A percentile compares a stretch with the other conserved stretches of the same genome.
phyloP scores from a whole-genome alignment of 148 eudicot genomes.

The Vaccinium vitisidaea region DNA sequence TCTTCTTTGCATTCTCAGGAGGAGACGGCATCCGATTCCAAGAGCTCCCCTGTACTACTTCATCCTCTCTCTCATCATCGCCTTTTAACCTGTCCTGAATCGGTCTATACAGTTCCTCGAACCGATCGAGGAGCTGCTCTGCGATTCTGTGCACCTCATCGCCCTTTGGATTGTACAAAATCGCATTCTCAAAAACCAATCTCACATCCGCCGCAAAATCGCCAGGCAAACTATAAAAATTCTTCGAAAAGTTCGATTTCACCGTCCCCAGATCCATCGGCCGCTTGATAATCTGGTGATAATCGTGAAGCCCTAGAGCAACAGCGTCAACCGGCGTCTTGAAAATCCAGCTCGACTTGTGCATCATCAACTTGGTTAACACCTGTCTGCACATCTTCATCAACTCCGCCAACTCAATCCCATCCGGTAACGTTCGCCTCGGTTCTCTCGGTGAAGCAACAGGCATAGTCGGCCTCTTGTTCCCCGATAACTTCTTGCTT shows the following conservation, averaged over 20 bases:
- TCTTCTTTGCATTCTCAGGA: constrained; percentile 32
- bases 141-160: constrained; percentile 69
- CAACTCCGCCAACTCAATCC: constrained; percentile 21
- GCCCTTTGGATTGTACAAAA: constrained; percentile 66
- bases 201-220: constrained; percentile 72
- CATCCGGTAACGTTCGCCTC: constrained; percentile 1
- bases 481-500: constrained; percentile 31
- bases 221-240: constrained; percentile 40
- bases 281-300: constrained; percentile 44
- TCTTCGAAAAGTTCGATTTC: constrained; percentile 35
- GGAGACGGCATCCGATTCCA: constrained; percentile 53
- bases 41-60: constrained; percentile 55
- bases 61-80: constrained; percentile 34
- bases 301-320: constrained; percentile 50
- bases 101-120: constrained; percentile 60
- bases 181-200: constrained; percentile 68
- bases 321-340: constrained; percentile 46
- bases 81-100: constrained; percentile 35
- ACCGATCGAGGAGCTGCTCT: constrained; percentile 37
- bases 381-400: constrained; percentile 46
- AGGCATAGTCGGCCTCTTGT: constrained; percentile 28
- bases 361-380: constrained; percentile 45
- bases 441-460: constrained; percentile 16
- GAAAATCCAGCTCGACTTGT: constrained; percentile 42
- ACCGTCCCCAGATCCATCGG: constrained; percentile 69